Evolutionary conservation across 306 rosid genomes (phyloP), one percentile per base, ranked within the genome.

Genomic region (Hippophae gyantsensis): DNA sequence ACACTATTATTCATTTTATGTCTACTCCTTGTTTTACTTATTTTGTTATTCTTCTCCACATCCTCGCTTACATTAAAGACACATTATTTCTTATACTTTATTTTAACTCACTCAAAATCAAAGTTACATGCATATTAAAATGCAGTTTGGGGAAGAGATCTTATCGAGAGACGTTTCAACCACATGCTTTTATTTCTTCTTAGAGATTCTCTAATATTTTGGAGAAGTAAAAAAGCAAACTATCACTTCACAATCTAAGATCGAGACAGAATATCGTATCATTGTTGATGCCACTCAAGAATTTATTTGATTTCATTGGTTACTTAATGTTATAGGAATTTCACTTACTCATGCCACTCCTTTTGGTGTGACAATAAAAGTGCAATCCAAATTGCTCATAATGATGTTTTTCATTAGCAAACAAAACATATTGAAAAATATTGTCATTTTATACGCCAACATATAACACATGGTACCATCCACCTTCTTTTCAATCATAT

Each of bases 111-210:
- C 0, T 53, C 53, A 0, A 26, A 52, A 1, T 27, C 44, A 3
- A 7, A 8, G 6, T 12, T 64, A 2, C 49, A 2, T 40, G 60
- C 10, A 2, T 52, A 13, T 9, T 14, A 6, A 6, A 11, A 64
- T 54, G 49, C 14, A 9, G 47, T 51, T 52, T 63, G 59, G 59
- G 58, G 41, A 7, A 42, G 51, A 11, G 13, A 54, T 53, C 52
- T 51, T 5, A 52, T 6, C 7, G 48, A 9, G 23, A 18, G 23
- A 0, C 23, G 23, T 18, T 18, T 42, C 62, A 2, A 57, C 12
- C 10, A 57, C 48, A 0, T 47, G 48, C 5, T 58, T 12, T 9
- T 42, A 18, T 18, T 45, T 13, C 9, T 58, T 40, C 10, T 58
- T 1, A 51, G 63, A 5, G 23, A 43, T 13, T 42, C 50, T 43